These are phyloP conservation scores for Penicillium diatomitis DNA, from an alignment of 495 filamentous ascomycete species.

Conservation along the genomic window DNA sequence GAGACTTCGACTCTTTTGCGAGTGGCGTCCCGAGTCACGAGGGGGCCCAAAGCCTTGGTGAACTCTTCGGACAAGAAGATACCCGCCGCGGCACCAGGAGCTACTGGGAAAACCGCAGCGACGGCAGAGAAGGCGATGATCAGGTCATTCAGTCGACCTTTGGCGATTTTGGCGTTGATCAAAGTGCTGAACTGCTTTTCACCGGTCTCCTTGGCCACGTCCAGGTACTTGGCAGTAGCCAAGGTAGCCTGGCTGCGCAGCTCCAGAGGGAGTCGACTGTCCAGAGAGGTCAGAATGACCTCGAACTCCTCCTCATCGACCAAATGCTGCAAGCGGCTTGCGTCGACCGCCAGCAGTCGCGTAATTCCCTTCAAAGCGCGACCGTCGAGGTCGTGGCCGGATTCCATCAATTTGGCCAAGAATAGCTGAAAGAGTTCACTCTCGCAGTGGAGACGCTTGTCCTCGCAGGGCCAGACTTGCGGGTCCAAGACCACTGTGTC, in stretches of 20 bases:
- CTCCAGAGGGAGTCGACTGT: slow-evolving; percentile 59
- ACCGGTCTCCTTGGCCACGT: slow-evolving; percentile 60
- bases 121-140: slow-evolving; percentile 82
- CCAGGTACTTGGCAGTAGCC: slow-evolving; percentile 69
- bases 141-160: slow-evolving; percentile 47
- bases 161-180: slow-evolving; percentile 47
- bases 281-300: slow-evolving; percentile 66
- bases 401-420: slow-evolving; percentile 54
- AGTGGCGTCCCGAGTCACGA: slow-evolving; percentile 66
- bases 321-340: slow-evolving; percentile 48
- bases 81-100: slow-evolving; percentile 54
- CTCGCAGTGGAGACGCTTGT: slow-evolving; percentile 39
- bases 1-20: slow-evolving; percentile 71
- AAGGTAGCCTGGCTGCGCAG: slow-evolving; percentile 68
- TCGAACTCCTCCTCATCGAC: slow-evolving; percentile 73
- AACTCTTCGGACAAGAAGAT: slow-evolving; percentile 85
- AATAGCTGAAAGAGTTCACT: slow-evolving; percentile 58
- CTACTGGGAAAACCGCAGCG: slow-evolving; percentile 76
- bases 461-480: slow-evolving; percentile 46
- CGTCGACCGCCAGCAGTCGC: slow-evolving; percentile 51
- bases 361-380: slow-evolving; percentile 55
- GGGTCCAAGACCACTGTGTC: slow-evolving; percentile 48
- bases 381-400: slow-evolving; percentile 49
- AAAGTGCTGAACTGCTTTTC: slow-evolving; percentile 56
- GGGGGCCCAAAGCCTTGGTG: slow-evolving; percentile 53